Percentiles rank a stretch among this genome's conserved stretches.
phyloP scores from a whole-genome alignment of 2,329 filamentous ascomycete genomes.

The Claviceps africana region DNA sequence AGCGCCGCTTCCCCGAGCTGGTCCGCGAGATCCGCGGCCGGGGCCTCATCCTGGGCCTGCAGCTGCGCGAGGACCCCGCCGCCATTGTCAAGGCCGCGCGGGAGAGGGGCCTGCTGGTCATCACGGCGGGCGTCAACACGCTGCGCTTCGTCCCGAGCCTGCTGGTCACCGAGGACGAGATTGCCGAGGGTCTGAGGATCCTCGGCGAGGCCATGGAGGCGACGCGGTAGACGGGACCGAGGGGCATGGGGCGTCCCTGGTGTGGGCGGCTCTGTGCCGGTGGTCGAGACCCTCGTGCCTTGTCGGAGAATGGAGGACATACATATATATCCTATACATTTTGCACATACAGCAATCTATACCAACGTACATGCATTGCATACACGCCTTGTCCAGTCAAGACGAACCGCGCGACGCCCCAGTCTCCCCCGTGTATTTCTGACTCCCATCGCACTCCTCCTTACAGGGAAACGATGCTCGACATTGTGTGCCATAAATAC shows the following conservation, averaged over 20 bases:
- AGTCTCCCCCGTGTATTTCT: too few species aligned
- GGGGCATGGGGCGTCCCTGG: background rate
- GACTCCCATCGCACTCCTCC: too few species aligned
- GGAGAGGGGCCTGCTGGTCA: slow-evolving; percentile 76
- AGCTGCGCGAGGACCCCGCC: slow-evolving; percentile 60
- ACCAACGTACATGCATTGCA: too few species aligned
- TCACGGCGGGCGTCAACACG: slow-evolving; percentile 87
- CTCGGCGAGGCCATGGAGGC: slow-evolving; percentile 51
- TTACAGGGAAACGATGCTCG: too few species aligned
- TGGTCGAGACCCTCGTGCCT: too few species aligned
- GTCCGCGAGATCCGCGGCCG: slow-evolving; percentile 69
- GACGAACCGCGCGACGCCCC: too few species aligned
- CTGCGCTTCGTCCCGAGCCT: slow-evolving; percentile 83
- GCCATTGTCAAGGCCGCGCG: slow-evolving; percentile 71
- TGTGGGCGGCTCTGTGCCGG: too few species aligned
- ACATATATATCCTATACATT: too few species aligned
- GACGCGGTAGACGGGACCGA: slow-evolving; percentile 16
- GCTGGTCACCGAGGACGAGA: slow-evolving; percentile 66
- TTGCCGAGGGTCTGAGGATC: slow-evolving; percentile 62
- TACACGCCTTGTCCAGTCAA: too few species aligned
- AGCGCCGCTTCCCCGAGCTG: slow-evolving; percentile 56
- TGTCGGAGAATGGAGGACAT: too few species aligned
- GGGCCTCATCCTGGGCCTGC: slow-evolving; percentile 76
- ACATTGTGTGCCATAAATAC: too few species aligned
- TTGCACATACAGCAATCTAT: too few species aligned